Evolutionary conservation across 2,329 filamentous ascomycete species (phyloP).

Genomic region (Trichoderma aggressivum): DNA sequence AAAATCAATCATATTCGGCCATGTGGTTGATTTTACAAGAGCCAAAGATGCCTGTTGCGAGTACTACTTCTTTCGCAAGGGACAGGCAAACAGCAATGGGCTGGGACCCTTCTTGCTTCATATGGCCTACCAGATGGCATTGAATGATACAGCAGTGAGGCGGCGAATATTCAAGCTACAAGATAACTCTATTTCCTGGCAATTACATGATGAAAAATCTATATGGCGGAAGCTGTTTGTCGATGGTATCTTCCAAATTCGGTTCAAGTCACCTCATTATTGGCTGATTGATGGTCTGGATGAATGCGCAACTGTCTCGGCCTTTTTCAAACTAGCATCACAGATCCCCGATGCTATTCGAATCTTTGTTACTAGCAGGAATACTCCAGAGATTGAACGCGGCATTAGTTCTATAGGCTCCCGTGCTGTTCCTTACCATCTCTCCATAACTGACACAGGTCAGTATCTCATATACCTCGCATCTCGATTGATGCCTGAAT

Average conservation of each 20-base stretch:
- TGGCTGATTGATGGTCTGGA: conserved; percentile 16
- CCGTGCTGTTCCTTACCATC: not conserved
- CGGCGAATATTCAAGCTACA: not conserved
- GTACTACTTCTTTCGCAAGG: conserved; percentile 3
- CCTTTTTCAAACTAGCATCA: not conserved
- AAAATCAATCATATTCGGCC: conserved; percentile 11
- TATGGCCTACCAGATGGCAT: conserved; percentile 7
- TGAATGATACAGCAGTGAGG: not conserved
- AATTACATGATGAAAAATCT: not conserved
- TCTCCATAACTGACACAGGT: not conserved
- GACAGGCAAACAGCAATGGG: not conserved
- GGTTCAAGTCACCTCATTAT: not conserved
- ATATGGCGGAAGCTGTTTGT: conserved; percentile 14
- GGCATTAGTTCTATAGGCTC: not conserved
- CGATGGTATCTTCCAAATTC: not conserved
- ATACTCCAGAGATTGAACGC: not conserved
- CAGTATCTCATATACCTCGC: not conserved
- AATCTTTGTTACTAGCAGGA: not conserved
- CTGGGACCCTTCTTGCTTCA: not conserved
- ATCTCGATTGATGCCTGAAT: too few species aligned
- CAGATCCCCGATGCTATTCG: not conserved
- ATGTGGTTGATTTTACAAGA: not conserved
- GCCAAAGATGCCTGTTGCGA: not conserved
- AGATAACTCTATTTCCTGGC: not conserved
- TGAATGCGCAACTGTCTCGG: not conserved